Percentiles rank a stretch among this genome's conserved stretches.
Conservation (phyloP, 345 rosid species). For the Schrenkiella parvula region DNA sequence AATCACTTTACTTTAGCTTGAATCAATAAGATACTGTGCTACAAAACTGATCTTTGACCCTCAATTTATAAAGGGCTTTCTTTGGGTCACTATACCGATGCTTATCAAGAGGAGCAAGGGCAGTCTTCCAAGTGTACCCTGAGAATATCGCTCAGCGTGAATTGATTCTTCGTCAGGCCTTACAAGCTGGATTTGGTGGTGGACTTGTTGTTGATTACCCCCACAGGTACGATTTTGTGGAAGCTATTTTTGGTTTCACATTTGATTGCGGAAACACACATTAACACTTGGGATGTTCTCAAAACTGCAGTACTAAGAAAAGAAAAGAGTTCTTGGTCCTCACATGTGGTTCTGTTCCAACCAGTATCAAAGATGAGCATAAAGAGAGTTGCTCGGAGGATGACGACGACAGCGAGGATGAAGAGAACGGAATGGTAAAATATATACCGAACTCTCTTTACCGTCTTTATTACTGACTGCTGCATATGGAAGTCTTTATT, state of each 20-base stretch:
- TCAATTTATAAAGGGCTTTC: conserved; percentile 54
- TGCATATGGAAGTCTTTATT: not conserved
- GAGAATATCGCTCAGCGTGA: conserved; percentile 79
- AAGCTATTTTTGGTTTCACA: not conserved
- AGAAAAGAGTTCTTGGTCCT: conserved; percentile 87
- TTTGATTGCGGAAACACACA: not conserved
- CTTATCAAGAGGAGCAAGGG: conserved; percentile 88
- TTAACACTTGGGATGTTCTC: not conserved
- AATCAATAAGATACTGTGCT: not conserved
- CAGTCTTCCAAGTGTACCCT: conserved; percentile 88
- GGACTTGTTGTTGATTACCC: conserved; percentile 93
- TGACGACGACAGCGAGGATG: conserved; percentile 50
- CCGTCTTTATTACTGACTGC: not conserved
- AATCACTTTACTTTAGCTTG: not conserved
- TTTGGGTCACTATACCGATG: conserved; percentile 79
- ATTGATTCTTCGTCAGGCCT: conserved; percentile 72
- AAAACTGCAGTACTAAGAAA: conserved; percentile 54
- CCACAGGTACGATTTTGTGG: conserved; percentile 54
- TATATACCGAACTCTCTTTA: not conserved
- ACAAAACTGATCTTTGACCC: not conserved
- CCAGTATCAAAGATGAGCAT: conserved; percentile 42
- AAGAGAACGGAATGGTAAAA: conserved; percentile 53
- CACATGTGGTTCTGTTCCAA: conserved; percentile 63
- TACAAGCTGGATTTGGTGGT: conserved; percentile 91
- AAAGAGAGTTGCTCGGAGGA: conserved; percentile 67